A percentile compares a stretch with the other conserved stretches of the same genome.
These are phyloP conservation scores for Stagonosporopsis tanaceti DNA, from an alignment of 2,329 filamentous ascomycete species.

Conservation along the genomic window DNA sequence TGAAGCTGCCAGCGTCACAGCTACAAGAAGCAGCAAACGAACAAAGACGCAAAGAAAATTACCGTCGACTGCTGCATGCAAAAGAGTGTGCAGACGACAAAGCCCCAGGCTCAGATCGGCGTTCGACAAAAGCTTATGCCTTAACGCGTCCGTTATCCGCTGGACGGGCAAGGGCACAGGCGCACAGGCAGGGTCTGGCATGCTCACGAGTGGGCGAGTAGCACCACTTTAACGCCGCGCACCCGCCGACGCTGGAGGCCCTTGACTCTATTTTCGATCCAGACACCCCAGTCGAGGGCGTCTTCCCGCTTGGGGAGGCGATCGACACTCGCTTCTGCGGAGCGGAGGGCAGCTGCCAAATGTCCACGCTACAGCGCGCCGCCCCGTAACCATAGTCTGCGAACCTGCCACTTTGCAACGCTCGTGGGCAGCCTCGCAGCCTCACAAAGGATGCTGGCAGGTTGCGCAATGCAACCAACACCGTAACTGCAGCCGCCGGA, in stretches of 20 bases:
- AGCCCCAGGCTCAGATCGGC: slow-evolving; percentile 10
- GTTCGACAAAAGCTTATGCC: slow-evolving; percentile 20
- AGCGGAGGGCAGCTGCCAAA: slow-evolving; percentile 18
- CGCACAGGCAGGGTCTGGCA: slow-evolving; percentile 19
- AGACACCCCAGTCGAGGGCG: slow-evolving; percentile 4
- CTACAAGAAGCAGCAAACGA: slow-evolving; percentile 3
- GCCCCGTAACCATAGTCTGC: slow-evolving; percentile 10
- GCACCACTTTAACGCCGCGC: slow-evolving; percentile 22
- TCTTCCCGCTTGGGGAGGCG: slow-evolving; percentile 18
- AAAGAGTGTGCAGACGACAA: slow-evolving; percentile 11
- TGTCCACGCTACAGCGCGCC: slow-evolving; percentile 15
- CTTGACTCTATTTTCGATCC: slow-evolving; percentile 14
- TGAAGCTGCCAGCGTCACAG: slow-evolving; percentile 8
- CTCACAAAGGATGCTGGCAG: background rate
- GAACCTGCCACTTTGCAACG: background rate
- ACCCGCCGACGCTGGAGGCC: slow-evolving; percentile 13
- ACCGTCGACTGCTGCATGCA: background rate
- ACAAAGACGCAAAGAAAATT: slow-evolving; percentile 3
- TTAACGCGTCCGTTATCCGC: slow-evolving; percentile 20
- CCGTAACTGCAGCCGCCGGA: slow-evolving; percentile 2
- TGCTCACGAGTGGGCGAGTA: slow-evolving; percentile 3
- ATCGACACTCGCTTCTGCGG: slow-evolving; percentile 22
- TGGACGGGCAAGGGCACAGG: slow-evolving; percentile 8
- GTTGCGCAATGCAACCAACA: slow-evolving; percentile 12
- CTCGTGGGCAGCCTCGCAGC: slow-evolving; percentile 3